Conservation (phyloP, 495 filamentous ascomycete species). For the Penicillium cosmopolitanum region DNA sequence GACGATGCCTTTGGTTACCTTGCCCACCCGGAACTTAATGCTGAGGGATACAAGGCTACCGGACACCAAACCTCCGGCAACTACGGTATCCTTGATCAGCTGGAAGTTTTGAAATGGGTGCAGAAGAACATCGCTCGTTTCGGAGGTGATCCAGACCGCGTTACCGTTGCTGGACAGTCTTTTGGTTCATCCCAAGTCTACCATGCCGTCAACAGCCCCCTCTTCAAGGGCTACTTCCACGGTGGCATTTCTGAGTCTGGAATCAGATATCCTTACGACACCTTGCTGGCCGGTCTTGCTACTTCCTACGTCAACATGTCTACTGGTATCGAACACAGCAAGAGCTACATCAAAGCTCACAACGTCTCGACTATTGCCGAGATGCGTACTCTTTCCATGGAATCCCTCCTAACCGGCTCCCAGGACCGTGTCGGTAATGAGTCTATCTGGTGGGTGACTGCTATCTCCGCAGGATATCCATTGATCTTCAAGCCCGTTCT, state of each 20-base stretch:
- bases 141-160: conserved; percentile 60
- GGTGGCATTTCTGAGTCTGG: conserved; percentile 34
- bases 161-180: conserved; percentile 49
- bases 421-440: conserved; percentile 27
- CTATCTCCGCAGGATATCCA: conserved; percentile 28
- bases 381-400: conserved; percentile 31
- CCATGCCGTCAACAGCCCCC: conserved; percentile 34
- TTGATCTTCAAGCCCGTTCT: conserved; percentile 37
- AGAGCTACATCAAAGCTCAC: conserved; percentile 27
- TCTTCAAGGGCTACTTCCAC: conserved; percentile 33
- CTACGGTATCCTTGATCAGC: conserved; percentile 30
- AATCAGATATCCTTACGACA: conserved; percentile 35
- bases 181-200: conserved; percentile 48
- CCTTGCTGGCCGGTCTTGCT: conserved; percentile 31
- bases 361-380: conserved; percentile 33
- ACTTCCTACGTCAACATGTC: conserved; percentile 34
- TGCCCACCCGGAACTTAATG: conserved; percentile 58
- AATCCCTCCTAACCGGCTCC: conserved; percentile 25
- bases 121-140: conserved; percentile 58
- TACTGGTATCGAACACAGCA: conserved; percentile 23
- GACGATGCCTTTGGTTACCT: conserved; percentile 71
- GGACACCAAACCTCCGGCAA: conserved; percentile 53
- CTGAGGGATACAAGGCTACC: conserved; percentile 22
- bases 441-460: conserved; percentile 33
- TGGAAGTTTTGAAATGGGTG: conserved; percentile 53